A percentile compares a stretch with the other conserved stretches of the same genome.
Evolutionary conservation across 2,329 filamentous ascomycete species (phyloP).

Genomic region (Raffaelea ambrosiae): DNA sequence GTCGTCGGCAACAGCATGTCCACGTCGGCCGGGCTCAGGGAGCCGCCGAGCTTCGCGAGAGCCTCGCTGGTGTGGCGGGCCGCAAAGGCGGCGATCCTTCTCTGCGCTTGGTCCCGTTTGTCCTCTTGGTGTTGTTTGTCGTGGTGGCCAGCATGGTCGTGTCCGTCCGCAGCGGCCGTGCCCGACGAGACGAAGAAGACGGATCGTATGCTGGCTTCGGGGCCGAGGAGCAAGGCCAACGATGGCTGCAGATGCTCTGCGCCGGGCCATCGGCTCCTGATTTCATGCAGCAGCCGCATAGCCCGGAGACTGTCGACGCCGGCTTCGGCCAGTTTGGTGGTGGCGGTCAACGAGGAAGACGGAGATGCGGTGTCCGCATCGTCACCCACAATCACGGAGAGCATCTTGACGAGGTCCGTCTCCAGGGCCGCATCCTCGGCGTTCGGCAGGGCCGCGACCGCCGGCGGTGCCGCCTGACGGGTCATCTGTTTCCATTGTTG

Average conservation of each 20-base stretch:
- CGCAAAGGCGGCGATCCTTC: background rate
- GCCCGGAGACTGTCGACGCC: constrained; percentile 27
- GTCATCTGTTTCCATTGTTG: background rate
- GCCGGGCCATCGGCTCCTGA: constrained; percentile 16
- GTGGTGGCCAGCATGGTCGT: no score
- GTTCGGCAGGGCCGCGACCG: background rate
- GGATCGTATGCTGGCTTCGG: constrained; percentile 18
- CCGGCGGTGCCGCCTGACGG: background rate
- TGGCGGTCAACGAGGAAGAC: no score
- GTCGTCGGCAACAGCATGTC: constrained; percentile 23
- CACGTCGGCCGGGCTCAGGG: constrained; percentile 10
- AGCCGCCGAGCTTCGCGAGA: background rate
- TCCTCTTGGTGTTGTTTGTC: no score
- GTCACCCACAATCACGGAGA: background rate
- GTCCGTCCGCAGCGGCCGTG: background rate
- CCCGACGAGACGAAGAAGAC: constrained; percentile 9
- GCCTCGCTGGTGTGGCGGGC: background rate
- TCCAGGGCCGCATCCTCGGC: background rate
- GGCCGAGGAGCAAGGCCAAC: constrained; percentile 18
- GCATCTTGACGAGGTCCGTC: background rate
- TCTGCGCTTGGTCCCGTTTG: no score
- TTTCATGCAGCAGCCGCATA: constrained; percentile 22
- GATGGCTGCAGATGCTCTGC: constrained; percentile 11
- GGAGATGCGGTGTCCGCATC: no score
- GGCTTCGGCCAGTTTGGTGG: constrained; percentile 9